A percentile compares a stretch with the other conserved stretches of the same genome.
These are phyloP conservation scores for Xerocomus minutiporus DNA, from an alignment of 1,284 basidiomycete genomes.

Conservation along the genomic window DNA sequence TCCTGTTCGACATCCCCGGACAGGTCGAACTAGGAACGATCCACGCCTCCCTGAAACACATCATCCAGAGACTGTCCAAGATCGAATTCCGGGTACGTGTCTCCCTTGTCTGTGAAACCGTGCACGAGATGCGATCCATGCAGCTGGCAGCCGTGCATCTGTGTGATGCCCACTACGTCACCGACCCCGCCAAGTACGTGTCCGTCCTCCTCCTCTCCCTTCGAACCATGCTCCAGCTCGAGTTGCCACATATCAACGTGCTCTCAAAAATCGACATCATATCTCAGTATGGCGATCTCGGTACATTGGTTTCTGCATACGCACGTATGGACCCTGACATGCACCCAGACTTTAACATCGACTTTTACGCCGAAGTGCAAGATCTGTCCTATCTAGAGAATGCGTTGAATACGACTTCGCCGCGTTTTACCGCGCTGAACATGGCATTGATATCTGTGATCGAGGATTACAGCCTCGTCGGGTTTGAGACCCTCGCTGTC, in stretches of 20 bases:
- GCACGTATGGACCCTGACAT: slow-evolving; percentile 2
- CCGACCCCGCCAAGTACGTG: slow-evolving; percentile 93
- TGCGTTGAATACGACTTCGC: slow-evolving; percentile 59
- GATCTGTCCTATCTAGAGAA: slow-evolving; percentile 89
- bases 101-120: slow-evolving; percentile 4
- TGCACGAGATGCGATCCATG: slow-evolving; percentile 18
- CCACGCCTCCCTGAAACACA: slow-evolving; percentile 82
- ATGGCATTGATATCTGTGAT: slow-evolving; percentile 87
- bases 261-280: slow-evolving; percentile 94
- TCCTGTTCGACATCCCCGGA: slow-evolving; percentile 95
- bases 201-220: slow-evolving; percentile 89
- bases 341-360: slow-evolving; percentile 85
- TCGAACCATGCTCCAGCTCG: slow-evolving; percentile 96
- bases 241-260: slow-evolving; percentile 96
- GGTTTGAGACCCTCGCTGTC: slow-evolving; percentile 95
- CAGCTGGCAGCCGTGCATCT: slow-evolving; percentile 93
- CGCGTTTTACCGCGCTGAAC: slow-evolving; percentile 76
- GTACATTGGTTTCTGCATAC: slow-evolving; percentile 39
- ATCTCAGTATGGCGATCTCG: slow-evolving; percentile 81
- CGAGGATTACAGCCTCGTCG: slow-evolving; percentile 92
- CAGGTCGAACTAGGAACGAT: slow-evolving; percentile 98
- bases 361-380: slow-evolving; percentile 98
- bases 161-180: slow-evolving; percentile 95
- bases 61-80: slow-evolving; percentile 66
- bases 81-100: slow-evolving; percentile 77